phyloP scores from a whole-genome alignment of 306 rosid species.

The Prunus campanulata region DNA sequence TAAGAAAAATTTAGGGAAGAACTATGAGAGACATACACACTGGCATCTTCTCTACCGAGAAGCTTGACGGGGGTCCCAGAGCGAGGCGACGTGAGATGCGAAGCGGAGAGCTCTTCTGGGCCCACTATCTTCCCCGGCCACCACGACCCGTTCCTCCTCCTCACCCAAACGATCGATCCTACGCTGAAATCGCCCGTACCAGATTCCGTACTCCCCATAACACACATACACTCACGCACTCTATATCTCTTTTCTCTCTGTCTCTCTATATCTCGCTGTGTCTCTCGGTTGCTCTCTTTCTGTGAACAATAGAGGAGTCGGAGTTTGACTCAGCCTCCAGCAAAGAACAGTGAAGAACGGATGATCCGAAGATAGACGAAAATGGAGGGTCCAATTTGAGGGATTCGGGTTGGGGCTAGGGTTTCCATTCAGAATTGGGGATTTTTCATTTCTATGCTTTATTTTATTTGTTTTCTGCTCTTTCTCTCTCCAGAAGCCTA shows the following conservation, averaged over 20 bases:
- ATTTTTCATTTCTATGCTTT: constrained; percentile 31
- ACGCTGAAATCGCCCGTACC: constrained; percentile 45
- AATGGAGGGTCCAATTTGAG: constrained; percentile 30
- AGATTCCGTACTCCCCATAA: constrained; percentile 48
- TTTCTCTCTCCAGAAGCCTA: constrained; percentile 7
- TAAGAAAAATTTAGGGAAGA: neutral
- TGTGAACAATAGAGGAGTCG: neutral
- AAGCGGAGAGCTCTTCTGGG: constrained; percentile 51
- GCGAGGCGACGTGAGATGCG: constrained; percentile 64
- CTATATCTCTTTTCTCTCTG: neutral
- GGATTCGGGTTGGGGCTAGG: constrained; percentile 45
- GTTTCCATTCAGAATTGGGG: constrained; percentile 51
- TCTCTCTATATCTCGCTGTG: neutral
- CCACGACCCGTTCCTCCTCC: constrained; percentile 67
- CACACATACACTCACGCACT: neutral
- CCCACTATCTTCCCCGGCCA: constrained; percentile 69
- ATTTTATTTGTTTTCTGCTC: neutral
- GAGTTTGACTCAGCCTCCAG: constrained; percentile 37
- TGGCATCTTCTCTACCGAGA: constrained; percentile 66
- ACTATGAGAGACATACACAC: constrained; percentile 46
- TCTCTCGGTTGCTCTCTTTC: neutral
- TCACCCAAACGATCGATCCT: constrained; percentile 66
- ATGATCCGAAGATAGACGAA: constrained; percentile 20
- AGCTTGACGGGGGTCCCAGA: constrained; percentile 70
- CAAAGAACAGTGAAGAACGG: constrained; percentile 30